Base-by-base conservation (phyloP, 352 stramenopile species). In the Phytophthora tentaculata region DNA sequence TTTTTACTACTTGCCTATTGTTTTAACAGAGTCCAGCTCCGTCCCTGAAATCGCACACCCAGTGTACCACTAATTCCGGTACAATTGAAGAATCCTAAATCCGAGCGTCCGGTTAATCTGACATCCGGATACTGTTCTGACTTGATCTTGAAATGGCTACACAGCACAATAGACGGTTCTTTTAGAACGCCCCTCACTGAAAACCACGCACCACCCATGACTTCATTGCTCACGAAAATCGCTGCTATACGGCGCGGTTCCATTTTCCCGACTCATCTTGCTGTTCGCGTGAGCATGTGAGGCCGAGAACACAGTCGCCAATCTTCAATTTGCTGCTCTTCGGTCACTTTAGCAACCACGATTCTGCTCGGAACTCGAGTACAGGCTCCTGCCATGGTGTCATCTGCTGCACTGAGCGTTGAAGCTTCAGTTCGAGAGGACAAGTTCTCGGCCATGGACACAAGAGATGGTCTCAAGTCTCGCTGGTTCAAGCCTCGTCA, bases 391-490 rank as follows among this genome's bases (percentile, higher is more conserved):
- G 22, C 19, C n/a, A 65, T 67, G 64, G 23, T 39, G 32, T 47
- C 57, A 19, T 59, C 64, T 69, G 52, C 60, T 47, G 60, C 60
- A 14, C 28, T 59, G 55, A 69, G 49, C 10, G 16, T 71, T 7
- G 57, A 67, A 24, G 17, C 35, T 2, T 56, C 64, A 6, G 22
- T 55, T 7, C 20, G 35, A 4, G 51, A 59, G 0, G 59, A 68
- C n/a, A 68, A 73, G 28, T 55, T 68, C 19, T 68, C 58, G 3
- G 24, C 59, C 12, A 23, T 59, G 9, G 45, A 61, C 23, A 49
- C 51, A 14, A 19, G n/a, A 45, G 64, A 68, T 17, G 50, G 43
- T 6, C 17, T 44, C 9, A 66, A 60, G 29, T 23, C 26, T 16
- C 49, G 22, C 10, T 69, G 59, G 58, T 14, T 56, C 26, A 67